A percentile compares a stretch with the other conserved stretches of the same genome.
phyloP scores from a whole-genome alignment of 805 yeast species.

The Maudiozyma barnettii region DNA sequence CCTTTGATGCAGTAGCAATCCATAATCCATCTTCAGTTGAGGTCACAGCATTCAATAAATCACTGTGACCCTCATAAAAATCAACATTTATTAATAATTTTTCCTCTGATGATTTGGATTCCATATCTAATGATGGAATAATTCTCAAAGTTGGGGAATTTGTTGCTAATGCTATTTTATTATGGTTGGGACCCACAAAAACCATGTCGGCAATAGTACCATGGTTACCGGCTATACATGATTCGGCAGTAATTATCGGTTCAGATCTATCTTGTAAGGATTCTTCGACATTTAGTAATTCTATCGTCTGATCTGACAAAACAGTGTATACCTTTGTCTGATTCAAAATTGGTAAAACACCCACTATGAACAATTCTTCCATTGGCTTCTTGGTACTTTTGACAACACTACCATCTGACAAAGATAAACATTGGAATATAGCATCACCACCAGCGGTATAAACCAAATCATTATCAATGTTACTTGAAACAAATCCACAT shows the following conservation, averaged over 20 bases:
- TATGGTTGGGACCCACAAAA: constrained; percentile 53
- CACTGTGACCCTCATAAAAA: constrained; percentile 73
- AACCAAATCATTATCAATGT: constrained; percentile 33
- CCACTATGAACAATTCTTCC: constrained; percentile 67
- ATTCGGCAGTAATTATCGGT: constrained; percentile 34
- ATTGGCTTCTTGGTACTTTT: constrained; percentile 38
- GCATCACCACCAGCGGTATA: constrained; percentile 73
- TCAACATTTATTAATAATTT: constrained; percentile 45
- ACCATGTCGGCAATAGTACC: constrained; percentile 90
- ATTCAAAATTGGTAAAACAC: constrained; percentile 37
- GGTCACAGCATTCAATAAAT: constrained; percentile 73
- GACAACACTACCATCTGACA: constrained; percentile 38
- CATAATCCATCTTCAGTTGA: constrained; percentile 72
- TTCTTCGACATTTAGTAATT: constrained; percentile 34
- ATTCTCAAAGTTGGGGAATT: constrained; percentile 84
- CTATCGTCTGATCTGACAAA: constrained; percentile 77
- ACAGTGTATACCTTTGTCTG: constrained; percentile 39
- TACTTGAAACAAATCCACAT: constrained; percentile 44
- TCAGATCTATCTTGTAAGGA: constrained; percentile 24
- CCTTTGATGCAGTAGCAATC: constrained; percentile 91
- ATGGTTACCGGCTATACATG: constrained; percentile 81
- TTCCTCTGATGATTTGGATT: neutral
- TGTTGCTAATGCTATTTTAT: constrained; percentile 74
- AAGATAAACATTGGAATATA: constrained; percentile 55
- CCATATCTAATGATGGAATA: constrained; percentile 33